phyloP scores from a whole-genome alignment of 495 filamentous ascomycete genomes.

The Tuber umbilicatum region DNA sequence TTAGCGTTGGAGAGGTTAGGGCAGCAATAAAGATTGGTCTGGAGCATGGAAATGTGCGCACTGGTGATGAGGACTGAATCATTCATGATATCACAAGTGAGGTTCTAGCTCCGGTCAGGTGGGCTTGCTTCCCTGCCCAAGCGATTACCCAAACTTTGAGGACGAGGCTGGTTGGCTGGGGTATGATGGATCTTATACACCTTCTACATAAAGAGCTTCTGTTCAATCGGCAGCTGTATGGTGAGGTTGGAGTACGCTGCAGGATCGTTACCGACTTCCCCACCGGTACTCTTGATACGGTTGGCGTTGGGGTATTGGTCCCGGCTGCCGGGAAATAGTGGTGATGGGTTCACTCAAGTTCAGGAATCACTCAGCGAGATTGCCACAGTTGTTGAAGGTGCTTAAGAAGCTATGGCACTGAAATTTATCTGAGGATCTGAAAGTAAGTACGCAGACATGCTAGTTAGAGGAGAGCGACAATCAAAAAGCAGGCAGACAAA shows the following conservation, averaged over 20 bases:
- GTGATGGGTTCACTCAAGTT: slow-evolving; percentile 28
- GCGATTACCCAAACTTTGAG: slow-evolving; percentile 24
- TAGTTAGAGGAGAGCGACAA: slow-evolving; percentile 15
- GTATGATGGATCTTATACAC: slow-evolving; percentile 20
- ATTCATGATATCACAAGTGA: slow-evolving; percentile 30
- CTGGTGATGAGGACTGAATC: slow-evolving; percentile 14
- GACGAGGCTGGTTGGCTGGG: slow-evolving; percentile 20
- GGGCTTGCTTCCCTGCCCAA: slow-evolving; percentile 25
- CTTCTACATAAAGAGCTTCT: slow-evolving; percentile 35
- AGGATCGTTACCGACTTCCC: slow-evolving; percentile 35
- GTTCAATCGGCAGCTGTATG: not conserved
- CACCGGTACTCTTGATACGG: slow-evolving; percentile 31
- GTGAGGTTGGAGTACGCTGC: slow-evolving; percentile 20
- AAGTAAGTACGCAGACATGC: slow-evolving; percentile 40
- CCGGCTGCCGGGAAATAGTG: slow-evolving; percentile 21
- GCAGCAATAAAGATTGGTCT: slow-evolving; percentile 21
- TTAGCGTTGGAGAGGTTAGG: slow-evolving; percentile 22
- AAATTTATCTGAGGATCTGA: slow-evolving; percentile 38
- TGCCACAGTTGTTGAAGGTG: slow-evolving; percentile 27
- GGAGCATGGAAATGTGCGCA: not conserved
- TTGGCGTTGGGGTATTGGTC: slow-evolving; percentile 34
- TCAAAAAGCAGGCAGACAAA: slow-evolving; percentile 5
- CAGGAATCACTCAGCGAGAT: slow-evolving; percentile 23
- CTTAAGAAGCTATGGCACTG: slow-evolving; percentile 34
- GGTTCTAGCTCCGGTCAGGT: slow-evolving; percentile 28